phyloP scores from a whole-genome alignment of 2,329 filamentous ascomycete species.

The Sarocladiaceae sp. region DNA sequence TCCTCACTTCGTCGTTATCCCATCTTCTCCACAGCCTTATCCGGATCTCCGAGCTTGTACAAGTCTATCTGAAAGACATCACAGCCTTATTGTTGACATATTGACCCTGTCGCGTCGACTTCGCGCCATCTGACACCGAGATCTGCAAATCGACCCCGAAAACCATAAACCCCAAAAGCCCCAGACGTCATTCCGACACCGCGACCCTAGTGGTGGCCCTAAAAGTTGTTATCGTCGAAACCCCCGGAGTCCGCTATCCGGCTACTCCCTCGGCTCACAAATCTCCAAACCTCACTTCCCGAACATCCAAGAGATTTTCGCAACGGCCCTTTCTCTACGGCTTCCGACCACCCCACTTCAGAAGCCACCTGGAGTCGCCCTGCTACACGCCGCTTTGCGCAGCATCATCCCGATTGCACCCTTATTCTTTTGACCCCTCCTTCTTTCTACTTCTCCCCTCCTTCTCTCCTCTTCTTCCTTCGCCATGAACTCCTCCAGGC shows the following conservation, averaged over 20 bases:
- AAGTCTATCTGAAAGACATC: not conserved
- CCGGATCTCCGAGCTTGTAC: not conserved
- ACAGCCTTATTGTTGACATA: constrained; percentile 1
- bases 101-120: not conserved
- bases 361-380: constrained; percentile 4
- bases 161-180: constrained; percentile 1
- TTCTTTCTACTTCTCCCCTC: not conserved
- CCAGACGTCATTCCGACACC: constrained; percentile 9
- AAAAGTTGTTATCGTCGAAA: constrained; percentile 8
- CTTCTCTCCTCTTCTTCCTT: constrained; percentile 12
- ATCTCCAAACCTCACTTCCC: constrained; percentile 1
- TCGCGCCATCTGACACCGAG: constrained; percentile 6
- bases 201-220: constrained; percentile 6
- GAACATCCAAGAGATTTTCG: constrained; percentile 8
- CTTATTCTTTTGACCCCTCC: constrained; percentile 10
- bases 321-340: constrained; percentile 6
- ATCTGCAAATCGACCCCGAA: constrained; percentile 5
- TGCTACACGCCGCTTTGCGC: not conserved
- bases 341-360: constrained; percentile 5
- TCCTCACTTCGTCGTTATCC: not conserved
- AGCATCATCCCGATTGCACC: constrained; percentile 6
- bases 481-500: constrained; percentile 24
- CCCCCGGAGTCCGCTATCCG: constrained; percentile 9
- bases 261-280: constrained; percentile 9
- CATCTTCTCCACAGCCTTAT: constrained; percentile 6